Percentiles rank a stretch among this genome's conserved stretches.
Conservation (phyloP, 2,329 filamentous ascomycete species). For the Xylariaceae sp. region DNA sequence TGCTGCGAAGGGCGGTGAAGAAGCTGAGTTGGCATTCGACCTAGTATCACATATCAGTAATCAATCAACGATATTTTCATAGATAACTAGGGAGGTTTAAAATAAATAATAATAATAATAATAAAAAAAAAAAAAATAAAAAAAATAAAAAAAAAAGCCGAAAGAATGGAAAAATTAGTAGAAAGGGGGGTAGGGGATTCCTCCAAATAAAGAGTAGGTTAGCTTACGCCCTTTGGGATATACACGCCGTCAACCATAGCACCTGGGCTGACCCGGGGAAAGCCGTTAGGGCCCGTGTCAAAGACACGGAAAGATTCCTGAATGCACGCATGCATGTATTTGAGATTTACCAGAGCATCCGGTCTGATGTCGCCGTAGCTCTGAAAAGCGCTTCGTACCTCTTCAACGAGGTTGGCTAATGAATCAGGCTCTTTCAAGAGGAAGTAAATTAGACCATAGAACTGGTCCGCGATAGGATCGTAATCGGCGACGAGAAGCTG, state of each 20-base stretch:
- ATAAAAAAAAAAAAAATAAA: too few species aligned
- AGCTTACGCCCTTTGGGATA: conserved; percentile 20
- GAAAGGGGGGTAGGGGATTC: too few species aligned
- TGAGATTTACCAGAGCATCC: conserved; percentile 16
- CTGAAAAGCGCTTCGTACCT: conserved; percentile 15
- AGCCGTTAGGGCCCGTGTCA: conserved; percentile 18
- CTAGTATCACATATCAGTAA: too few species aligned
- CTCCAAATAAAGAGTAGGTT: too few species aligned
- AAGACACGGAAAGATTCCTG: conserved; percentile 23
- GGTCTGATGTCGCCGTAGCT: conserved; percentile 17
- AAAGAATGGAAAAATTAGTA: too few species aligned
- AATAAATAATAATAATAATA: too few species aligned
- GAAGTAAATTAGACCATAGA: conserved; percentile 16
- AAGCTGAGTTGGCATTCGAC: conserved; percentile 4
- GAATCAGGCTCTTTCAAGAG: conserved; percentile 11
- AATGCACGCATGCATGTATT: conserved; percentile 23
- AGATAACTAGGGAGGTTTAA: too few species aligned
- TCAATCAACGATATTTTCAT: too few species aligned
- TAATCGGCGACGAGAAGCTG: conserved; percentile 27
- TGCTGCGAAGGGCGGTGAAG: conserved; percentile 5
- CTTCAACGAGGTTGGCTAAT: conserved; percentile 6
- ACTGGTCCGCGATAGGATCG: conserved; percentile 14
- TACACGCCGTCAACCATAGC: conserved; percentile 28
- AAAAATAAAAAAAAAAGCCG: too few species aligned
- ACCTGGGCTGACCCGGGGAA: conserved; percentile 28